Evolutionary conservation across 345 rosid genomes (phyloP).

Genomic region (Crucihimalaya himalaica): DNA sequence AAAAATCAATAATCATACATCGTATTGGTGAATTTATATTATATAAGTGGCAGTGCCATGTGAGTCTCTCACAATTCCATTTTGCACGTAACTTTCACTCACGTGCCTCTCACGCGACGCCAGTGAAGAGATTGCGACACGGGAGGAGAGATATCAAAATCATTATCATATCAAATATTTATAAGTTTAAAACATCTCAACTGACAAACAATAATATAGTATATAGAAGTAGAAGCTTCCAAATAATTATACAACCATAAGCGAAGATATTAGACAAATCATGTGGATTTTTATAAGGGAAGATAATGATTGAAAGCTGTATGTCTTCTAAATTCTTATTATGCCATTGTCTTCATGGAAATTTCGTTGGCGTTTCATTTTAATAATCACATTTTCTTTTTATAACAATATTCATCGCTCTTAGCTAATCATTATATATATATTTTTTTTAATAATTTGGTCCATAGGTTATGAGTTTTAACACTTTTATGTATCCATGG

Average conservation of each 20-base stretch:
- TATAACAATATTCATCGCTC: background rate
- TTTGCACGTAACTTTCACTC: conserved; percentile 39
- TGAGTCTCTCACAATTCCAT: conserved; percentile 25
- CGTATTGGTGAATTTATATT: conserved; percentile 19
- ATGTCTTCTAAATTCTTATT: conserved; percentile 14
- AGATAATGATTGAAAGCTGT: conserved; percentile 34
- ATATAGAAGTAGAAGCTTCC: conserved; percentile 32
- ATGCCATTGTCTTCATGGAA: conserved; percentile 19
- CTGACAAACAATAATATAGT: background rate
- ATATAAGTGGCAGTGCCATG: conserved; percentile 26
- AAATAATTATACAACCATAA: conserved; percentile 12
- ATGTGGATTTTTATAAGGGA: conserved; percentile 19
- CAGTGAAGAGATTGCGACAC: conserved; percentile 40
- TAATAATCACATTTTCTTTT: background rate
- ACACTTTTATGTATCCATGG: background rate
- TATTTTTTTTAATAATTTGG: background rate
- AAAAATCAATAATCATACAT: conserved; percentile 1
- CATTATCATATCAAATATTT: conserved; percentile 20
- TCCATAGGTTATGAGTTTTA: background rate
- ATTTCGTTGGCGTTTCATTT: conserved; percentile 23
- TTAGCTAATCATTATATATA: conserved; percentile 2
- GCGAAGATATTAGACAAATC: conserved; percentile 22
- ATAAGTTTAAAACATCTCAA: background rate
- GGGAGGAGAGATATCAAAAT: conserved; percentile 33
- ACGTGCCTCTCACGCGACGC: conserved; percentile 42